These are phyloP conservation scores for Terfezia boudieri DNA, from an alignment of 495 filamentous ascomycete genomes.

Conservation along the genomic window DNA sequence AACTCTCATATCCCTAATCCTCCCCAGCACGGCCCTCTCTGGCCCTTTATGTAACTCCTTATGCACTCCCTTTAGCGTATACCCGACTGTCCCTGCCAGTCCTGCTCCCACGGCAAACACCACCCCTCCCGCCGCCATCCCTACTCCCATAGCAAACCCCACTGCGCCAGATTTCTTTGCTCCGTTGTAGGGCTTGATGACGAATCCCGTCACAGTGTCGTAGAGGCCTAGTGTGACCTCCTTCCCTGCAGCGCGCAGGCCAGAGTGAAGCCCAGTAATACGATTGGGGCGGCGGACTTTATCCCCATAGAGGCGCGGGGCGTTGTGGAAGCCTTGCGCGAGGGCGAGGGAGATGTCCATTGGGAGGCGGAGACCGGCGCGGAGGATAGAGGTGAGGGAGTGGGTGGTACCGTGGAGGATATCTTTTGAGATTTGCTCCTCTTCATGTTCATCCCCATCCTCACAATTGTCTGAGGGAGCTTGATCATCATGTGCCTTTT, in stretches of 20 bases:
- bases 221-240: slow-evolving; percentile 50
- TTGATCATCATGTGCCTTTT: background rate
- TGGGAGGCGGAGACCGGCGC: slow-evolving; percentile 21
- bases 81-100: slow-evolving; percentile 38
- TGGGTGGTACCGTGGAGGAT: slow-evolving; percentile 15
- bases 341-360: slow-evolving; percentile 52
- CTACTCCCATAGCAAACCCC: slow-evolving; percentile 43
- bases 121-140: slow-evolving; percentile 52
- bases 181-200: slow-evolving; percentile 41
- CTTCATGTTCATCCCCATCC: background rate
- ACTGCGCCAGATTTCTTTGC: slow-evolving; percentile 33
- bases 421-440: slow-evolving; percentile 5
- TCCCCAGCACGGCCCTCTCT: slow-evolving; percentile 16
- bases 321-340: slow-evolving; percentile 65
- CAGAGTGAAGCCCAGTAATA: slow-evolving; percentile 45
- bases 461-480: background rate
- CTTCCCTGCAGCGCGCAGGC: slow-evolving; percentile 39
- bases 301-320: slow-evolving; percentile 55
- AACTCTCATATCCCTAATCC: slow-evolving; percentile 7
- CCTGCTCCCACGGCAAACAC: slow-evolving; percentile 48
- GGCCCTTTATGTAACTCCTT: slow-evolving; percentile 28
- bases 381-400: slow-evolving; percentile 8
- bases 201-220: slow-evolving; percentile 50
- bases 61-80: slow-evolving; percentile 41
- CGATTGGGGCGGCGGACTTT: slow-evolving; percentile 31